Evolutionary conservation across 352 stramenopile species (phyloP), one percentile per base, ranked within the genome.

Genomic region (Phytophthora melonis): DNA sequence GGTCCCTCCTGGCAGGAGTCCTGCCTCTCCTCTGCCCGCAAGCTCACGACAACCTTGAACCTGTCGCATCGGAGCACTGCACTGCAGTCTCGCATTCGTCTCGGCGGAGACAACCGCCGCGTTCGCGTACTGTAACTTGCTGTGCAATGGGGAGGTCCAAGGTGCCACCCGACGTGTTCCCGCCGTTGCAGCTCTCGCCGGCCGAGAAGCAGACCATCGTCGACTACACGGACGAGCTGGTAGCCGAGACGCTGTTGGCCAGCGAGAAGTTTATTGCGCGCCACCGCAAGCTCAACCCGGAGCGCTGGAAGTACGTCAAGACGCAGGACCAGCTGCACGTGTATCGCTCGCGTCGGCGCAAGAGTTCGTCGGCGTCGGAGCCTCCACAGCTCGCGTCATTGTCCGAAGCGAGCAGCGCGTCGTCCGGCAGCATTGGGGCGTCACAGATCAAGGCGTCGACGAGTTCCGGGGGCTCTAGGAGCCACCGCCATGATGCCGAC

Each of bases 221-320:
- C 16, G 50, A 69, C 32, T 77, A 81, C 66, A 75, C 70, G 21
- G 73, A 83, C 36, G 77, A 80, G 8, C 56, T 83, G 55, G 67
- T 83, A 32, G 56, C 66, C 21, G 69, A 79, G 60, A 81, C 72
- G 16, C 52, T 80, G 55, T 56, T 68, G 21, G 54, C 68, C 27
- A 80, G 64, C 27, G 72, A 80, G 53, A 72, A 78, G n/a, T 75
- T 78, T 53, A 68, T 80, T 18, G 72, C 68, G n/a, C 68, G 74
- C 58, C 66, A 73, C 30, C 68, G 72, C 6, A 71, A 69, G 21
- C 66, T 80, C 56, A 77, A 80, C 19, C 76, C 68, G 23, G 69
- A 77, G 23, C 68, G 76, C 2, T 78, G 68, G 72, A 79, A 78
- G 30, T 80, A 78, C 68, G 34, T 76, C 54, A 77, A 70, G 57